A percentile compares a stretch with the other conserved stretches of the same genome.
phyloP scores from a whole-genome alignment of 371 early-diverging fungal genomes.

The Nosema muscidifuracis region DNA sequence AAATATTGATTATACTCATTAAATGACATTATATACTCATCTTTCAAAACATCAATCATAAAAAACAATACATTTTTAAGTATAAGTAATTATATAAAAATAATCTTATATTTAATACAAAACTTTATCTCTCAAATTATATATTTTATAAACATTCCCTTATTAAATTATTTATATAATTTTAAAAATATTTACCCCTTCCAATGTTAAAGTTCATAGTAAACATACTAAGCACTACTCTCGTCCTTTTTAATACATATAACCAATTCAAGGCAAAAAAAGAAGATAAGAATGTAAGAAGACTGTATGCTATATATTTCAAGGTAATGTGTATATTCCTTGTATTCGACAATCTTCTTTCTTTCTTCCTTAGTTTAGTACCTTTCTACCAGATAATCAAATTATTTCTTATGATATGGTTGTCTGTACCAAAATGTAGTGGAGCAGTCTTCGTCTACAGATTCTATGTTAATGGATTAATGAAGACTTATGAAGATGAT shows the following conservation, averaged over 20 bases:
- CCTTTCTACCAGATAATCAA: conserved; percentile 53
- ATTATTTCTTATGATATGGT: conserved; percentile 37
- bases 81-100: no score
- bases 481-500: conserved; percentile 33
- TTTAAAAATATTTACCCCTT: conserved; percentile 10
- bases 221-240: conserved; percentile 18
- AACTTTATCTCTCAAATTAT: no score
- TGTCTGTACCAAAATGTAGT: conserved; percentile 40
- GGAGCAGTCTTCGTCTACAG: conserved; percentile 52
- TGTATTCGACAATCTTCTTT: conserved; percentile 48
- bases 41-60: no score
- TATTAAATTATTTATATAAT: no score
- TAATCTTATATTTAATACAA: no score
- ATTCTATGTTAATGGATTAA: conserved; percentile 40
- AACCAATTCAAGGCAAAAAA: conserved; percentile 32
- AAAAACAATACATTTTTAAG: no score
- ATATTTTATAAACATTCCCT: no score
- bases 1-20: no score
- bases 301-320: conserved; percentile 45
- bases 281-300: conserved; percentile 20
- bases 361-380: conserved; percentile 34
- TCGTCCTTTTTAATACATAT: conserved; percentile 46
- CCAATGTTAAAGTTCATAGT: conserved; percentile 36
- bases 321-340: conserved; percentile 42
- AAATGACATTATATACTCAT: no score